phyloP scores from a whole-genome alignment of 306 rosid genomes.

The Lathyrus sativus region DNA sequence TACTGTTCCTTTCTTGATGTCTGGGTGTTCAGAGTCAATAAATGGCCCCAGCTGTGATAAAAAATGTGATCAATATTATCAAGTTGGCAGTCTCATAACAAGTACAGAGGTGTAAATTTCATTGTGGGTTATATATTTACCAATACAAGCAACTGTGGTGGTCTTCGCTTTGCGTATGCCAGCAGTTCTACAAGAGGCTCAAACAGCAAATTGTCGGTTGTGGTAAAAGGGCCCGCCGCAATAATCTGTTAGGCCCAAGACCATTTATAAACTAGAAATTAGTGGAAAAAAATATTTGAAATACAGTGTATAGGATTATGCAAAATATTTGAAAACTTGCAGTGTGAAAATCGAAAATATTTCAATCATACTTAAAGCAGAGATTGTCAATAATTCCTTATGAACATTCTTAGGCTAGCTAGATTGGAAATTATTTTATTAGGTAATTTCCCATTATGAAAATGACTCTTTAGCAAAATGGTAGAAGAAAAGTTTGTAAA shows the following conservation, averaged over 20 bases:
- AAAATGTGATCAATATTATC: conserved; percentile 37
- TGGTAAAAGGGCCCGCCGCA: conserved; percentile 93
- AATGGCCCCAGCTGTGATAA: conserved; percentile 85
- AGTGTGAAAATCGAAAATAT: conserved; percentile 13
- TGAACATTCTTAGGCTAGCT: conserved; percentile 17
- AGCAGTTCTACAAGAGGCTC: conserved; percentile 85
- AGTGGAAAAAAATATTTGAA: conserved; percentile 20
- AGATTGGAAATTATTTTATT: conserved; percentile 27
- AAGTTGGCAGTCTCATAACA: conserved; percentile 14
- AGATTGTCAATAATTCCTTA: conserved; percentile 16
- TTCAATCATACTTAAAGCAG: background rate
- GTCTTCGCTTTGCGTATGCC: conserved; percentile 78
- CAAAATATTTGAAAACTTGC: conserved; percentile 13
- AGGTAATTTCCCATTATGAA: background rate
- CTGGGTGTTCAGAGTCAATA: conserved; percentile 87
- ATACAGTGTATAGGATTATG: conserved; percentile 3
- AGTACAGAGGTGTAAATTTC: conserved; percentile 26
- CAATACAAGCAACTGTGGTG: conserved; percentile 81
- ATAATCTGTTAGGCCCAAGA: conserved; percentile 64
- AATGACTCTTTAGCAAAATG: conserved; percentile 14
- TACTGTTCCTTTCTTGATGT: conserved; percentile 73
- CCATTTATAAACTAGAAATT: conserved; percentile 9
- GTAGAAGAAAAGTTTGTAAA: conserved; percentile 15
- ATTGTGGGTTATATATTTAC: conserved; percentile 43
- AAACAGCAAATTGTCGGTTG: conserved; percentile 82